Percentiles rank a stretch among this genome's conserved stretches.
Evolutionary conservation across 805 yeast species (phyloP).

Genomic region (Sugiyamaella qingdaonensis): DNA sequence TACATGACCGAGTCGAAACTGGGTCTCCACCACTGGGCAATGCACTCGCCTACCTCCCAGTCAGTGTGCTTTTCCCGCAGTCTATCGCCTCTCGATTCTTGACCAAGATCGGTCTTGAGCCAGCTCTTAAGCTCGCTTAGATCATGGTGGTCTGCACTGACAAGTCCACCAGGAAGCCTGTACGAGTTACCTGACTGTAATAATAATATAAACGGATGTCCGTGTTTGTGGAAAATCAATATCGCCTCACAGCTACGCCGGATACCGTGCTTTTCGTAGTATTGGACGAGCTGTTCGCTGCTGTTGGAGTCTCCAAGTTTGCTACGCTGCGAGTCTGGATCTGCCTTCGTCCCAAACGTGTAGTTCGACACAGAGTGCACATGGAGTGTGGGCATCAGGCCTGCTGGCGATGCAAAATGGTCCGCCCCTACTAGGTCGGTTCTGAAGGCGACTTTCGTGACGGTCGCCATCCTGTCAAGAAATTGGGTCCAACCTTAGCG

Average conservation of each 20-base stretch:
- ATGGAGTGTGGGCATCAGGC: conserved; percentile 26
- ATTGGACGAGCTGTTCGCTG: conserved; percentile 20
- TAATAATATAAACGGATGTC: conserved; percentile 31
- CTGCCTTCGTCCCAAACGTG: conserved; percentile 29
- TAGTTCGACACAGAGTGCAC: conserved; percentile 33
- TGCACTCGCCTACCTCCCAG: conserved; percentile 33
- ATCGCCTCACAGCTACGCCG: conserved; percentile 31
- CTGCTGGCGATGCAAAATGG: conserved; percentile 18
- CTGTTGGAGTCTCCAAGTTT: not conserved
- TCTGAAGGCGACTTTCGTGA: conserved; percentile 21
- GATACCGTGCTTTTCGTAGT: conserved; percentile 31
- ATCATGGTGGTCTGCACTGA: conserved; percentile 31
- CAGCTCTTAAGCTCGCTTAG: conserved; percentile 25
- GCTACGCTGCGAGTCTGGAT: conserved; percentile 23
- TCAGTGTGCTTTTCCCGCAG: conserved; percentile 15
- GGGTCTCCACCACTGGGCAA: conserved; percentile 36
- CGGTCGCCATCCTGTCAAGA: conserved; percentile 38
- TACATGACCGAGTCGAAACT: conserved; percentile 31
- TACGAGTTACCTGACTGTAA: conserved; percentile 32
- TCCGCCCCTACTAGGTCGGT: conserved; percentile 20
- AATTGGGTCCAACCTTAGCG: not conserved
- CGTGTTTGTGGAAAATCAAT: conserved; percentile 32
- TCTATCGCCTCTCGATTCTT: conserved; percentile 14
- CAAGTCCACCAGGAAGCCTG: conserved; percentile 25
- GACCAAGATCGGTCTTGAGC: conserved; percentile 24